Evolutionary conservation across 768 basidiomycete genomes (phyloP).

Genomic region (Russula earlei): DNA sequence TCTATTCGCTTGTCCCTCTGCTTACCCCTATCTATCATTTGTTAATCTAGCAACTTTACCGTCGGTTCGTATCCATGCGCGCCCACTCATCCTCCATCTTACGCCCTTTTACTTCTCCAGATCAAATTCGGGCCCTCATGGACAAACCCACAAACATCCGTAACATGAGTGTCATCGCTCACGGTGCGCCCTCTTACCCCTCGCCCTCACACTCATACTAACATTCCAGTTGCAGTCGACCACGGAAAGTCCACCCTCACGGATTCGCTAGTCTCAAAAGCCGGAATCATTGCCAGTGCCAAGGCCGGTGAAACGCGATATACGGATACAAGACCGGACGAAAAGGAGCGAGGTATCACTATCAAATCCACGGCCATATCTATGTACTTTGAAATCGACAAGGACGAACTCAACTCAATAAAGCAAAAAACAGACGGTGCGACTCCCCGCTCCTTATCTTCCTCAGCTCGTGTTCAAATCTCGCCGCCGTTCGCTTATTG

Average conservation of each 20-base stretch:
- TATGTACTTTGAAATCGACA: conserved; percentile 95
- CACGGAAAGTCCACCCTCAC: conserved; percentile 99
- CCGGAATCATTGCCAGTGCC: conserved; percentile 92
- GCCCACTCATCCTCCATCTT: conserved; percentile 22
- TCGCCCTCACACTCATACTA: conserved; percentile 18
- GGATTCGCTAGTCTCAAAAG: conserved; percentile 97
- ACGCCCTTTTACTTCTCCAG: conserved; percentile 33
- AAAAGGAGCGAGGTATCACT: conserved; percentile 99
- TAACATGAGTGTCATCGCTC: conserved; percentile 92
- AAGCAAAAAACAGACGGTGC: conserved; percentile 90
- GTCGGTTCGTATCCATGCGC: conserved; percentile 6
- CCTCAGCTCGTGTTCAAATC: conserved; percentile 9
- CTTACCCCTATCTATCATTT: neutral
- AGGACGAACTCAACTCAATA: conserved; percentile 78
- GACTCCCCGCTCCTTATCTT: conserved; percentile 21
- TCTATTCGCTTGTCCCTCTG: neutral
- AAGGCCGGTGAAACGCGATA: conserved; percentile 97
- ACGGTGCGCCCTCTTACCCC: conserved; percentile 47
- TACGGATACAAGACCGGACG: conserved; percentile 94
- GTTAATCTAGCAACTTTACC: conserved; percentile 19
- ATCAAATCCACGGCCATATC: conserved; percentile 99
- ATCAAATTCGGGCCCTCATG: conserved; percentile 84
- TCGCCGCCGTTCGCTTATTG: conserved; percentile 4
- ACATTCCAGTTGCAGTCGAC: conserved; percentile 55
- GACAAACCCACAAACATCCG: conserved; percentile 86